Percentiles rank a stretch among this genome's conserved stretches.
These are phyloP conservation scores for Rosa hybrid DNA, from an alignment of 331 rosid species.

Conservation along the genomic window DNA sequence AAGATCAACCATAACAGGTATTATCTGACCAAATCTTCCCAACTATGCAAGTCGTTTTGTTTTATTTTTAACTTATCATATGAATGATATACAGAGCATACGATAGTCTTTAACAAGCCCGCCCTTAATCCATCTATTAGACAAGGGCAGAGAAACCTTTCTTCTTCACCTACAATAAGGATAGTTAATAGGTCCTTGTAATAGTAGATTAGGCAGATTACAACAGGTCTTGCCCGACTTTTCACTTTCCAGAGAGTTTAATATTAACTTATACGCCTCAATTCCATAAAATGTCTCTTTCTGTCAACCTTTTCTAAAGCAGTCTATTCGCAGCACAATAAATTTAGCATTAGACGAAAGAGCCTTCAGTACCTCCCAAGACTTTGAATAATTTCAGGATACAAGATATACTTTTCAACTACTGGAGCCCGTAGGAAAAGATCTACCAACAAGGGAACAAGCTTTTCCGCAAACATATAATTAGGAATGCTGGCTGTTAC, in stretches of 20 bases:
- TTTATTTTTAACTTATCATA: background rate
- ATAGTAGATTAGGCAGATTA: conserved; percentile 14
- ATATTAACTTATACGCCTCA: background rate
- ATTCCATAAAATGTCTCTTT: background rate
- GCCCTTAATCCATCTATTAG: background rate
- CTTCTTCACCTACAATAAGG: conserved; percentile 1
- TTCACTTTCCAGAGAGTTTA: background rate
- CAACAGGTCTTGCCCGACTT: background rate
- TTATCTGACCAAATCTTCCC: background rate
- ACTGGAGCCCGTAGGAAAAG: conserved; percentile 83
- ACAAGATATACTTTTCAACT: conserved; percentile 70
- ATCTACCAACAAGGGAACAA: conserved; percentile 78
- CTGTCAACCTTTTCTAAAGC: background rate
- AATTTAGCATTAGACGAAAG: conserved; percentile 13
- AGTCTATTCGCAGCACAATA: background rate
- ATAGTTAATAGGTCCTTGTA: background rate
- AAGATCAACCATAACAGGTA: conserved; percentile 14
- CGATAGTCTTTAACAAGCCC: background rate
- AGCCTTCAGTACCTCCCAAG: conserved; percentile 77
- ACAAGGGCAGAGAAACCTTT: background rate
- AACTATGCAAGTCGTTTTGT: background rate
- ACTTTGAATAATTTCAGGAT: conserved; percentile 92
- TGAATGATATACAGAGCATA: too few relatives aligned
- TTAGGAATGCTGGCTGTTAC: conserved; percentile 52
- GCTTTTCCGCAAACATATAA: conserved; percentile 80